A percentile compares a stretch with the other conserved stretches of the same genome.
phyloP scores from a whole-genome alignment of 768 basidiomycete species.

The Collybiopsis luxurians region DNA sequence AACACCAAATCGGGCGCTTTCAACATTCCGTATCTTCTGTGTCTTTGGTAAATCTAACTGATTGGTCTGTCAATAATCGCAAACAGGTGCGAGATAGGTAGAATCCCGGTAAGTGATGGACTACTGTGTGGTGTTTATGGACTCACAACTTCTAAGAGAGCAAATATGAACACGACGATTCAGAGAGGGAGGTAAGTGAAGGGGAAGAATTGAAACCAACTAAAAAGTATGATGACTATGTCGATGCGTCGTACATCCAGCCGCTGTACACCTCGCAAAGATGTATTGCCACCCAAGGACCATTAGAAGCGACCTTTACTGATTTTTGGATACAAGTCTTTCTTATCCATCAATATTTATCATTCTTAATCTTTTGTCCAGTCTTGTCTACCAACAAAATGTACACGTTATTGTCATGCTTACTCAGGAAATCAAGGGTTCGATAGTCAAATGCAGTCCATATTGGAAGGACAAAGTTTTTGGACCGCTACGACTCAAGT shows the following conservation, averaged over 20 bases:
- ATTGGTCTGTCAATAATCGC: no score
- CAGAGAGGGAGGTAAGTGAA: not conserved
- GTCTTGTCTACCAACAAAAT: conserved; percentile 91
- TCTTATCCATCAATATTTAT: not conserved
- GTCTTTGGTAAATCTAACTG: no score
- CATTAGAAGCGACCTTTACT: conserved; percentile 80
- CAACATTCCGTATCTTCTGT: no score
- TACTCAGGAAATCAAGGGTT: conserved; percentile 86
- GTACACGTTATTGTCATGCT: conserved; percentile 97
- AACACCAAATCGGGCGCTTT: no score
- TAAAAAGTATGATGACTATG: conserved; percentile 76
- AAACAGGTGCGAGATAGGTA: no score
- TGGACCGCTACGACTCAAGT: conserved; percentile 66
- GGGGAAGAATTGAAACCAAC: not conserved
- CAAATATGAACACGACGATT: conserved; percentile 3
- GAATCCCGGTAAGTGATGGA: no score
- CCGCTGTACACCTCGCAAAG: conserved; percentile 77
- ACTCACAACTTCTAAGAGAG: no score
- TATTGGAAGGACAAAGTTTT: conserved; percentile 79
- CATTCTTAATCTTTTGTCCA: conserved; percentile 24
- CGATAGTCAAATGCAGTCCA: conserved; percentile 84
- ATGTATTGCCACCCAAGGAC: conserved; percentile 97
- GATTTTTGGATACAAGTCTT: conserved; percentile 95
- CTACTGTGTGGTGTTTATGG: no score
- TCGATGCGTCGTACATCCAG: conserved; percentile 93